phyloP scores from a whole-genome alignment of 2,329 filamentous ascomycete genomes.

The Botrytis porri region DNA sequence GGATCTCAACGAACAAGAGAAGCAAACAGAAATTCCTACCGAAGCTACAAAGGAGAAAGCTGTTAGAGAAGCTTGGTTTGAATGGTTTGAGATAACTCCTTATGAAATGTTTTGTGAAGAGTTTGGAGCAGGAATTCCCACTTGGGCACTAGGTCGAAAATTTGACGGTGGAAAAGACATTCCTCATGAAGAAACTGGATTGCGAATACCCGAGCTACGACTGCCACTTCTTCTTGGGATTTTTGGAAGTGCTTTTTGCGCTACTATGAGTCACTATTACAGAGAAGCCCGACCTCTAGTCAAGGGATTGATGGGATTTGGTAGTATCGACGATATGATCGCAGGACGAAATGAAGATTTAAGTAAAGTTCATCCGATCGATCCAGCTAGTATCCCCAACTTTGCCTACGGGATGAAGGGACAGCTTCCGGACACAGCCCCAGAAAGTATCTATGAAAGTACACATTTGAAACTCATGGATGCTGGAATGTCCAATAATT shows the following conservation, averaged over 20 bases:
- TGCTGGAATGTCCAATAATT: conserved; percentile 96
- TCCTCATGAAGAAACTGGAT: conserved; percentile 61
- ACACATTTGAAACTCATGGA: conserved; percentile 86
- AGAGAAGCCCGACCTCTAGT: conserved; percentile 85
- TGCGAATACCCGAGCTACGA: conserved; percentile 77
- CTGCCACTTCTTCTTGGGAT: conserved; percentile 84
- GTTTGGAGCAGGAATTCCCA: conserved; percentile 85
- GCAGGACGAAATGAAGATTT: conserved; percentile 79
- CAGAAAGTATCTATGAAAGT: conserved; percentile 67
- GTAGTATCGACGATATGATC: conserved; percentile 76
- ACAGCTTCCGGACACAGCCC: conserved; percentile 71
- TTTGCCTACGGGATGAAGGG: conserved; percentile 79
- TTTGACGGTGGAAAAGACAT: conserved; percentile 72
- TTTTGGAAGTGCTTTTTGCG: conserved; percentile 97
- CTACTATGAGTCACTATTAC: conserved; percentile 94
- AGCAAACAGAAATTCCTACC: conserved; percentile 38
- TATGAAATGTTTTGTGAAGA: conserved; percentile 97
- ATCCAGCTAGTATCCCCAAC: conserved; percentile 88
- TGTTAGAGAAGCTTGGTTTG: conserved; percentile 80
- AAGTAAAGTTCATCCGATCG: conserved; percentile 89
- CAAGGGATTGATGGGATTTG: conserved; percentile 70
- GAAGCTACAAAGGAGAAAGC: conserved; percentile 52
- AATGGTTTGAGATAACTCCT: conserved; percentile 95
- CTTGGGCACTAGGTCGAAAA: conserved; percentile 83
- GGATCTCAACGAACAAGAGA: conserved; percentile 41